Conservation (phyloP, 306 rosid species). For the Oemleria cerasiformis region DNA sequence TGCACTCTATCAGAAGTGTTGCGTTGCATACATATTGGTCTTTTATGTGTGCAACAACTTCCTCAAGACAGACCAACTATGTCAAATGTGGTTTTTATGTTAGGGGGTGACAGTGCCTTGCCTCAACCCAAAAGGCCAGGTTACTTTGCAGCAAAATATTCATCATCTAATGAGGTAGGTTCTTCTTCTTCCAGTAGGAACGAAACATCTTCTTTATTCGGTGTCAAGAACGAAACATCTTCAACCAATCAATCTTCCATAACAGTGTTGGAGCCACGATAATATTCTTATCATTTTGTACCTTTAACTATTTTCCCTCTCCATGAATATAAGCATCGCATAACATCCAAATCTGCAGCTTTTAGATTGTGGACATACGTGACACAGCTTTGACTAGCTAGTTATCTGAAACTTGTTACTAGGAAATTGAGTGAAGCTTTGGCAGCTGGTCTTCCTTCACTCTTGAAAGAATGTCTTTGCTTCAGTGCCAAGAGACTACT, state of each 20-base stretch:
- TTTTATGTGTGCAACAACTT: slow-evolving; percentile 47
- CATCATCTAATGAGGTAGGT: neutral
- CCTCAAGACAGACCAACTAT: slow-evolving; percentile 58
- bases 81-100: slow-evolving; percentile 51
- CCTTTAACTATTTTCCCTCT: neutral
- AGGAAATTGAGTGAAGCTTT: neutral
- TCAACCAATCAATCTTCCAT: neutral
- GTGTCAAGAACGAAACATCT: neutral
- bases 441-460: neutral
- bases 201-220: neutral
- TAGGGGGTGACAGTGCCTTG: slow-evolving; percentile 38
- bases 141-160: slow-evolving; percentile 24
- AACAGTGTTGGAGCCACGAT: neutral
- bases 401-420: neutral
- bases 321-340: neutral
- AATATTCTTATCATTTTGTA: neutral
- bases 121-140: slow-evolving; percentile 48
- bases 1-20: slow-evolving; percentile 24
- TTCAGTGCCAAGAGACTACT: neutral
- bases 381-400: neutral
- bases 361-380: neutral
- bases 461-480: neutral
- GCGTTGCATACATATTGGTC: slow-evolving; percentile 46
- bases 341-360: no score
- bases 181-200: slow-evolving; percentile 5